These are phyloP conservation scores for Pestalotiopsis fici DNA, from an alignment of 2,329 filamentous ascomycete genomes.

Conservation along the genomic window DNA sequence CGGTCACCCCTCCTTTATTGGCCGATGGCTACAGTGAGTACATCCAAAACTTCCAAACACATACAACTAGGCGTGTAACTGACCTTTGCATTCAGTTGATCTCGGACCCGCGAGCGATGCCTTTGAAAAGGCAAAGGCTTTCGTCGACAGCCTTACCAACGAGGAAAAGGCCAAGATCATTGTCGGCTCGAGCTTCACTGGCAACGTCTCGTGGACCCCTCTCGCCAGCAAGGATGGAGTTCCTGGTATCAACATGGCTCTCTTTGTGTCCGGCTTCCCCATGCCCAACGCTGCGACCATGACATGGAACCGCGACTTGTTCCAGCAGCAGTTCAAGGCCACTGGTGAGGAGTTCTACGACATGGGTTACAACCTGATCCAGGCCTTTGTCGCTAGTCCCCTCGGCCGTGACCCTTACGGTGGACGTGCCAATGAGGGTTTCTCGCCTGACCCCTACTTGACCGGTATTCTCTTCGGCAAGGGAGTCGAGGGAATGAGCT, in stretches of 20 bases:
- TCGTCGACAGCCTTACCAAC: conserved; percentile 1
- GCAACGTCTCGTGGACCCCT: not conserved
- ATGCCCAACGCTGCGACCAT: conserved; percentile 17
- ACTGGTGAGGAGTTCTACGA: conserved; percentile 17
- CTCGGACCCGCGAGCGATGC: conserved; percentile 1
- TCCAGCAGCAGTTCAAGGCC: conserved; percentile 14
- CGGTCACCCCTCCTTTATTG: not conserved
- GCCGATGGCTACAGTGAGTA: not conserved
- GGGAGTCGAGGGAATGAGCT: conserved; percentile 4
- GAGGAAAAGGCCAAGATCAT: conserved; percentile 4
- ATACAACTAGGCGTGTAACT: not conserved
- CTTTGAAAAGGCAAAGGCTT: conserved; percentile 3
- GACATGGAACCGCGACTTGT: conserved; percentile 19
- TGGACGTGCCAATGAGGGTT: conserved; percentile 3
- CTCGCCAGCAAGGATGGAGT: conserved; percentile 15
- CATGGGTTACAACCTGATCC: conserved; percentile 17
- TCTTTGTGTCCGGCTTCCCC: conserved; percentile 19
- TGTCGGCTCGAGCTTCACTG: conserved; percentile 1
- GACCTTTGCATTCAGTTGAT: not conserved
- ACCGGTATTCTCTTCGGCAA: conserved; percentile 4
- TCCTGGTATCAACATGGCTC: conserved; percentile 15
- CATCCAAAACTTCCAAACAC: not conserved
- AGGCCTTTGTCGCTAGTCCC: conserved; percentile 14
- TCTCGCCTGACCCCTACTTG: conserved; percentile 7
- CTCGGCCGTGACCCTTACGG: conserved; percentile 11